phyloP scores from a whole-genome alignment of 805 yeast species.

The Teunomyces stri region DNA sequence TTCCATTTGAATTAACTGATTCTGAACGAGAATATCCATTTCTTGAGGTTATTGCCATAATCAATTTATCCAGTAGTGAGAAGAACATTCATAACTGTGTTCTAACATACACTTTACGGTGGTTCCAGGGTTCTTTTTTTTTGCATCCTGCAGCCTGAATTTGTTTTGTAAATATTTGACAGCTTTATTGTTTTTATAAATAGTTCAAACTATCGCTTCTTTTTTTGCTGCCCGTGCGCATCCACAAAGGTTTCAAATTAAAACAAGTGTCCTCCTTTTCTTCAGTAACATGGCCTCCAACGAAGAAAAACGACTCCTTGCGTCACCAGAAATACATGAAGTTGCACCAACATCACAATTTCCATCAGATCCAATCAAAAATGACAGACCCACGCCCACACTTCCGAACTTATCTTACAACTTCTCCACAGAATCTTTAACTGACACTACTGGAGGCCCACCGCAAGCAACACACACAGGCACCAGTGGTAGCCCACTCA shows the following conservation, averaged over 20 bases:
- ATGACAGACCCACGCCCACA: background rate
- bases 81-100: no score
- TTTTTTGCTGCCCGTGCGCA: background rate
- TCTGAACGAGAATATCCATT: no score
- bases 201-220: no score
- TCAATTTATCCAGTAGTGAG: no score
- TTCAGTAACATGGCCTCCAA: background rate
- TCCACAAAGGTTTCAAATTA: background rate
- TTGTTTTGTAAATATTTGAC: no score
- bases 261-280: background rate
- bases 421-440: constrained; percentile 35
- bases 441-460: background rate
- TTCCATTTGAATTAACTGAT: no score
- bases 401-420: constrained; percentile 20
- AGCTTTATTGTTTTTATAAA: no score
- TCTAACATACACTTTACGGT: no score
- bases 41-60: no score
- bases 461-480: background rate
- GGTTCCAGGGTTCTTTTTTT: no score
- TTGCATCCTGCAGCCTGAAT: no score
- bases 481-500: no score
- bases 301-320: background rate
- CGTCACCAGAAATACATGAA: constrained; percentile 1
- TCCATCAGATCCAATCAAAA: background rate
- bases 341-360: background rate